Conservation (phyloP, 2,329 filamentous ascomycete genomes). For the Thelonectria discophora region DNA sequence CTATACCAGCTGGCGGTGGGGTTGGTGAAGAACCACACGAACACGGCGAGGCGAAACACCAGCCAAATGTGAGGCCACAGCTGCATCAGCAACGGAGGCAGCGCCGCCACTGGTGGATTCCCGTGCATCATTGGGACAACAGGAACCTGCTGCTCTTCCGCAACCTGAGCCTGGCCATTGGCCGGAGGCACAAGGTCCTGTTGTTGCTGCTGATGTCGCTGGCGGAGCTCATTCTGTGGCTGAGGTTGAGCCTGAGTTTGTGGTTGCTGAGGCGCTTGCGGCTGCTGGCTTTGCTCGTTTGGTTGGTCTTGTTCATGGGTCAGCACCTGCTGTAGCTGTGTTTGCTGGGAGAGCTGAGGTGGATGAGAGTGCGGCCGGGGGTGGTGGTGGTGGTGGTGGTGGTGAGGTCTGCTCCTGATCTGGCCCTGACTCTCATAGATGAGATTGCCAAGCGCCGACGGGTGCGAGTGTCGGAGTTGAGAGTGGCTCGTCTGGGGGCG, state of each 20-base stretch:
- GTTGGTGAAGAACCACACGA: constrained; percentile 72
- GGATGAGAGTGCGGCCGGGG: constrained; percentile 31
- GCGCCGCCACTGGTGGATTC: constrained; percentile 49
- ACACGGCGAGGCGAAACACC: constrained; percentile 63
- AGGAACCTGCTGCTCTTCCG: constrained; percentile 33
- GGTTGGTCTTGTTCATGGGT: constrained; percentile 23
- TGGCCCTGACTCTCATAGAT: constrained; percentile 34
- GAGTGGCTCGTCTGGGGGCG: constrained; percentile 40
- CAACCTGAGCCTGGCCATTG: constrained; percentile 29
- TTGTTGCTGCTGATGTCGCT: constrained; percentile 33
- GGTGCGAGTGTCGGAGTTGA: constrained; percentile 37
- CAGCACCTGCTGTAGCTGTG: constrained; percentile 25
- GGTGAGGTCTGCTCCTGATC: constrained; percentile 37
- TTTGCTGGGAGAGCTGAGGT: constrained; percentile 17
- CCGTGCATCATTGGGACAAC: constrained; percentile 44
- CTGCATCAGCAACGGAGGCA: constrained; percentile 47
- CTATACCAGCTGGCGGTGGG: constrained; percentile 66
- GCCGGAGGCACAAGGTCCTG: constrained; percentile 33
- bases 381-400: constrained; percentile 41
- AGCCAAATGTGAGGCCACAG: constrained; percentile 72
- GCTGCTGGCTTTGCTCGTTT: constrained; percentile 25
- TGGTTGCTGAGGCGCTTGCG: constrained; percentile 30
- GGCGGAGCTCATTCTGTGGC: constrained; percentile 22
- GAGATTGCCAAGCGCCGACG: constrained; percentile 24
- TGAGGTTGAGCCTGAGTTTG: constrained; percentile 7